Conservation (phyloP, 192 early-diverging fungal genomes). For the Backusella circina region DNA sequence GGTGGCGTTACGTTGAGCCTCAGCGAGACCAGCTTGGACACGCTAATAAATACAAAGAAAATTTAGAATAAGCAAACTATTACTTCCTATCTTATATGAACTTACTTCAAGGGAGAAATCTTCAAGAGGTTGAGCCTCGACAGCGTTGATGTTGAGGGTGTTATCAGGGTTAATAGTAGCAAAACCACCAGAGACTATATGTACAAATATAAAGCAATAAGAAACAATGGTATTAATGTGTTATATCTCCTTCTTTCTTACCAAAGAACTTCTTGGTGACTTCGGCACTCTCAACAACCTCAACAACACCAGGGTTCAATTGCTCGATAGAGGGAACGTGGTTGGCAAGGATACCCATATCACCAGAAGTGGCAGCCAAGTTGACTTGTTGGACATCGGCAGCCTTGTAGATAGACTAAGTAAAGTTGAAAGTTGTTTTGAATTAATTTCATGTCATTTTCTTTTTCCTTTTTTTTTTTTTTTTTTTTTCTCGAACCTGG, state of each 20-base stretch:
- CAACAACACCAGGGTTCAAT: conserved; percentile 86
- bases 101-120: conserved; percentile 79
- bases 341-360: conserved; percentile 97
- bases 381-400: conserved; percentile 88
- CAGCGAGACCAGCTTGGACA: conserved; percentile 70
- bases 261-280: conserved; percentile 90
- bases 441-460: neutral
- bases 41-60: conserved; percentile 37
- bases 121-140: conserved; percentile 89
- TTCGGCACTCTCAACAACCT: conserved; percentile 69
- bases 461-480: neutral
- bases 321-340: conserved; percentile 96
- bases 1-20: conserved; percentile 69
- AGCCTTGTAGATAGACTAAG: conserved; percentile 69
- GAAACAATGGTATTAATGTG: too few relatives aligned
- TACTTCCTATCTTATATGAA: neutral
- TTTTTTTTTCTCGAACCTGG: conserved; percentile 62
- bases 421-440: neutral
- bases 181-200: conserved; percentile 89
- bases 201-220: too few relatives aligned
- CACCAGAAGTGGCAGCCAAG: conserved; percentile 86
- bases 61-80: neutral
- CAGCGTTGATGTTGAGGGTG: conserved; percentile 93
- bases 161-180: conserved; percentile 96
- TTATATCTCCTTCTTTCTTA: too few relatives aligned